Evolutionary conservation across 2,329 filamentous ascomycete species (phyloP).

Genomic region (Teratosphaeria pseudoeucalypti): DNA sequence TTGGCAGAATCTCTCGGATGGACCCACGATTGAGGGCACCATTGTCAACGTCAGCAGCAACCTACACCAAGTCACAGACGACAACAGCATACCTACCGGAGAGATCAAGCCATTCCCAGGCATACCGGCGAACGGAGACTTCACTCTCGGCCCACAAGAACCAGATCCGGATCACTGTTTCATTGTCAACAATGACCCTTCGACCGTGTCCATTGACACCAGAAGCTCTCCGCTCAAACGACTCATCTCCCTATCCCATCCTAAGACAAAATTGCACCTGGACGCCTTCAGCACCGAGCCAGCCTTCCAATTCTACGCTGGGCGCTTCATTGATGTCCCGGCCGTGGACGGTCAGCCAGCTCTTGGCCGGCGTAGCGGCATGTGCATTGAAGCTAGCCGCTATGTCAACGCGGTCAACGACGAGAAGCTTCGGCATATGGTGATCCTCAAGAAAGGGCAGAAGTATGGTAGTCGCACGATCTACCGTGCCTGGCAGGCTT

Average conservation of each 20-base stretch:
- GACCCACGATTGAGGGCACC: conserved; percentile 52
- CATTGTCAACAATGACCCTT: conserved; percentile 56
- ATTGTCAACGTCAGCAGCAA: conserved; percentile 48
- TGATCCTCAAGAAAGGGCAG: conserved; percentile 72
- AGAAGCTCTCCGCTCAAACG: conserved; percentile 49
- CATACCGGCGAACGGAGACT: conserved; percentile 54
- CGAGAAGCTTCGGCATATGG: conserved; percentile 67
- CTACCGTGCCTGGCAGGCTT: conserved; percentile 72
- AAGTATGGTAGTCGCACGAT: conserved; percentile 72
- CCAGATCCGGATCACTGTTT: conserved; percentile 89
- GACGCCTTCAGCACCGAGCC: conserved; percentile 88
- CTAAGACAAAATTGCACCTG: conserved; percentile 64
- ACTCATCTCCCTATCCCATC: conserved; percentile 64
- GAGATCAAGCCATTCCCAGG: conserved; percentile 54
- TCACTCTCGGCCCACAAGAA: conserved; percentile 59
- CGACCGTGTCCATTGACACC: conserved; percentile 41
- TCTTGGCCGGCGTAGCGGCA: conserved; percentile 59
- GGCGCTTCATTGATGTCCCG: conserved; percentile 70
- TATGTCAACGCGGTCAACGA: conserved; percentile 84
- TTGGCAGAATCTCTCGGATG: conserved; percentile 59
- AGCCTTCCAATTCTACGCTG: conserved; percentile 94
- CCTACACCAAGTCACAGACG: conserved; percentile 64
- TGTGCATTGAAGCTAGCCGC: conserved; percentile 85
- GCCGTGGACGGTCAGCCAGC: conserved; percentile 49
- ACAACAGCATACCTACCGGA: conserved; percentile 62